A percentile compares a stretch with the other conserved stretches of the same genome.
Conservation (phyloP, 176 grass and related monocot genomes). For the Rhynchospora pubera region DNA sequence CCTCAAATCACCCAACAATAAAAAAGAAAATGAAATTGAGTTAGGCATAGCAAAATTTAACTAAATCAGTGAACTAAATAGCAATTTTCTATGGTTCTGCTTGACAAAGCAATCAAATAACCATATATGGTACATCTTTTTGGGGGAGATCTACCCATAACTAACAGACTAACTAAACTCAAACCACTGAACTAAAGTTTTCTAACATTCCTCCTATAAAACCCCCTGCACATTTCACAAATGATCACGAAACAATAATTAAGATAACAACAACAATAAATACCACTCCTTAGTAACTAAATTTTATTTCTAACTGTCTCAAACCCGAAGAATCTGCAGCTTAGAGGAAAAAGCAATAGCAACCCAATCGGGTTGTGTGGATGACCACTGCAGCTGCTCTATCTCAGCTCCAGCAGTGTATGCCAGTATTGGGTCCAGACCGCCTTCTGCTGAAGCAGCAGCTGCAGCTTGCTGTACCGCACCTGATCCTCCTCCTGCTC, state of each 20-base stretch:
- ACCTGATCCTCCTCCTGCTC: conserved; percentile 32
- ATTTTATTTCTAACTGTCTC: neutral
- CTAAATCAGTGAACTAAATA: neutral
- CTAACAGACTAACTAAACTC: neutral
- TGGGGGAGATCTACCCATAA: neutral
- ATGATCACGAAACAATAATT: neutral
- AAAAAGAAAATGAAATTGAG: neutral
- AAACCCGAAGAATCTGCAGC: conserved; percentile 91
- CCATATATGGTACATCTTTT: neutral
- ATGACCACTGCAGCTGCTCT: conserved; percentile 98
- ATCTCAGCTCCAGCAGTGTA: conserved; percentile 95
- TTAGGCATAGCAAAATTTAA: neutral
- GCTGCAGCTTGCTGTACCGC: conserved; percentile 30
- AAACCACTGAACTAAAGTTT: neutral
- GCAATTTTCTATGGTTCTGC: conserved; percentile 3
- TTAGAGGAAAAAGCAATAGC: conserved; percentile 82
- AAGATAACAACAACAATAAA: neutral
- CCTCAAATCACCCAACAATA: neutral
- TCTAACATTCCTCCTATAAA: neutral
- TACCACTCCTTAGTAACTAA: neutral
- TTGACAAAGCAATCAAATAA: neutral
- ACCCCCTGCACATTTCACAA: neutral
- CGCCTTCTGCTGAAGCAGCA: conserved; percentile 48
- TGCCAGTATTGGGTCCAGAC: conserved; percentile 82
- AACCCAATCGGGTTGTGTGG: conserved; percentile 93